phyloP scores from a whole-genome alignment of 2,329 filamentous ascomycete species.

The Daldinia sp. region DNA sequence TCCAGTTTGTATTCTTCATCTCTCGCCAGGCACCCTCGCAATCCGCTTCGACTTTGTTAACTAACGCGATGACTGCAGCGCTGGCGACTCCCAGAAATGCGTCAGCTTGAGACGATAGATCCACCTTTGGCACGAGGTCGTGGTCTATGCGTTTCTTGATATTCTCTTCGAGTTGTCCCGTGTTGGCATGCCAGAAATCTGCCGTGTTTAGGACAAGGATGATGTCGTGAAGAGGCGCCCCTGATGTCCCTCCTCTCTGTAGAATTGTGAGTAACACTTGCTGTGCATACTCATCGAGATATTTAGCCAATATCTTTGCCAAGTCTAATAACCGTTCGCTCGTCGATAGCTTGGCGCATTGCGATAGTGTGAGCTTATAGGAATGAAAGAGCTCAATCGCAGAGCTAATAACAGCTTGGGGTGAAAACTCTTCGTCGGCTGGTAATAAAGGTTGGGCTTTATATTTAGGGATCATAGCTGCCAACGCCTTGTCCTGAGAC shows the following conservation, averaged over 20 bases:
- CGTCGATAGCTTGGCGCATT: slow-evolving; percentile 96
- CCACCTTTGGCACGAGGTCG: slow-evolving; percentile 79
- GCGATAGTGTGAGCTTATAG: slow-evolving; percentile 90
- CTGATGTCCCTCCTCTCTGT: slow-evolving; percentile 66
- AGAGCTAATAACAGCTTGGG: slow-evolving; percentile 89
- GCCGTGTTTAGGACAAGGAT: slow-evolving; percentile 94
- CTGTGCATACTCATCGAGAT: slow-evolving; percentile 94
- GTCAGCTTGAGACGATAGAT: slow-evolving; percentile 93
- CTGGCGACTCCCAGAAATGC: slow-evolving; percentile 95
- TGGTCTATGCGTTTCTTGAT: slow-evolving; percentile 91
- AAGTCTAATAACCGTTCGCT: slow-evolving; percentile 88
- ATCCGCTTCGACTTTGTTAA: slow-evolving; percentile 83
- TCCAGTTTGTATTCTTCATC: slow-evolving; percentile 97
- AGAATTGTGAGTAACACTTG: slow-evolving; percentile 84
- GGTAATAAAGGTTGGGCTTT: slow-evolving; percentile 83
- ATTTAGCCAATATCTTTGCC: slow-evolving; percentile 87
- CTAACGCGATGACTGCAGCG: slow-evolving; percentile 84
- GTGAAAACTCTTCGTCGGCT: slow-evolving; percentile 89
- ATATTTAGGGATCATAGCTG: slow-evolving; percentile 87
- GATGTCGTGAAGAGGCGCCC: slow-evolving; percentile 75
- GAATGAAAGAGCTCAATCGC: slow-evolving; percentile 98
- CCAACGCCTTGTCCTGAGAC: slow-evolving; percentile 90
- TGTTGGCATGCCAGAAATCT: slow-evolving; percentile 96
- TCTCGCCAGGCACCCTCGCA: slow-evolving; percentile 93
- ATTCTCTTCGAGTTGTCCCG: slow-evolving; percentile 92